Percentiles rank a stretch among this genome's conserved stretches.
These are phyloP conservation scores for Microbotryomycetes sp. DNA, from an alignment of 1,284 basidiomycete genomes.

Conservation along the genomic window DNA sequence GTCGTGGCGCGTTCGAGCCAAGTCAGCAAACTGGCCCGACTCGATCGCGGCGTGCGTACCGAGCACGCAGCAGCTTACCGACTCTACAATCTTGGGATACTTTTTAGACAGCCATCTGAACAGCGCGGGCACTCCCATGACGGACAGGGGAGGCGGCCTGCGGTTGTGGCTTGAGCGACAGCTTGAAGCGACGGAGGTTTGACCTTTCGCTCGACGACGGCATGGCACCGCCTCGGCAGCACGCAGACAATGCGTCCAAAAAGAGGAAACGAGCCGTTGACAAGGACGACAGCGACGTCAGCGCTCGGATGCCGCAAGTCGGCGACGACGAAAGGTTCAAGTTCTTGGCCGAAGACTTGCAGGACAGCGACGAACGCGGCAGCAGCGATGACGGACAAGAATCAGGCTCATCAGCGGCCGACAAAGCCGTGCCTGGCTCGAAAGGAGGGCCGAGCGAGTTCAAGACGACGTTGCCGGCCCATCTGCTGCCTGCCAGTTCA, in stretches of 20 bases:
- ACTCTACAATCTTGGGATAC: constrained; percentile 85
- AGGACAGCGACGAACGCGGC: no score
- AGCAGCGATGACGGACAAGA: neutral
- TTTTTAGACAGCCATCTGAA: constrained; percentile 46
- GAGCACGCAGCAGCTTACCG: neutral
- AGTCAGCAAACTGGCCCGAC: neutral
- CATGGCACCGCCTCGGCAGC: neutral
- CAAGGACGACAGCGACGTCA: neutral
- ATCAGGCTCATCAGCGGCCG: neutral
- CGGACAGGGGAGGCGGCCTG: neutral
- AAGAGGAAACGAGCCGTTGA: neutral
- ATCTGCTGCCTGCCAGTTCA: constrained; percentile 20
- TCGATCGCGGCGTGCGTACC: neutral
- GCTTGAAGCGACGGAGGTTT: no score
- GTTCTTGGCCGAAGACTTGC: neutral
- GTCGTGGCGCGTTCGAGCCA: constrained; percentile 29
- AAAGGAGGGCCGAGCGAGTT: no score
- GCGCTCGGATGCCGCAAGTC: no score
- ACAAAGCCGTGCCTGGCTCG: no score
- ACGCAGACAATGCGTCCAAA: neutral
- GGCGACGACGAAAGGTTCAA: neutral
- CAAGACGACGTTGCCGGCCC: constrained; percentile 21
- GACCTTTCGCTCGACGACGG: neutral
- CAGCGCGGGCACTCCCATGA: constrained; percentile 26
- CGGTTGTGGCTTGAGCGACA: no score